Evolutionary conservation across 331 rosid genomes (phyloP).

Genomic region (Cydonia oblonga): DNA sequence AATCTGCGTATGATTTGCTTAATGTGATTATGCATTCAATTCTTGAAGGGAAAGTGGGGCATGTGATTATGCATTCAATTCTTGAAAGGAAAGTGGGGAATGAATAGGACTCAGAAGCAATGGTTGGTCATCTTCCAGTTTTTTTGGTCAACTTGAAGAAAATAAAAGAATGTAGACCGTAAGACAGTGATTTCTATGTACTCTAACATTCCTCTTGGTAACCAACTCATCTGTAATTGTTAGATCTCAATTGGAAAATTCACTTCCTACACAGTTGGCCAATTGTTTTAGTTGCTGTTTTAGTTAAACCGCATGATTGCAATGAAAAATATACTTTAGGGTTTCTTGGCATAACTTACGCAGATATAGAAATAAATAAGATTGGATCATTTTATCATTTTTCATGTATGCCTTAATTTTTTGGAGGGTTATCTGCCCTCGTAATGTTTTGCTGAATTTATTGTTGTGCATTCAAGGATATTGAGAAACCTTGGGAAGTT

Average conservation of each 20-base stretch:
- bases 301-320: background rate
- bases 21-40: background rate
- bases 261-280: background rate
- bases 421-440: background rate
- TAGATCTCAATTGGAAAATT: background rate
- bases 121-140: background rate
- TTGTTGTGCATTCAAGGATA: background rate
- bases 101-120: background rate
- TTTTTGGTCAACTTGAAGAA: too few relatives aligned
- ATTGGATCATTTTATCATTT: background rate
- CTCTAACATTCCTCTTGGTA: background rate
- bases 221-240: background rate
- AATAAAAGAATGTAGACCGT: background rate
- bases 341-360: background rate
- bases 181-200: background rate
- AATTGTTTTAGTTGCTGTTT: background rate
- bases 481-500: background rate
- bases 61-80: background rate
- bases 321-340: background rate
- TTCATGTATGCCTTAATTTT: too few relatives aligned
- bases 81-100: background rate
- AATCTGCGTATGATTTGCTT: background rate
- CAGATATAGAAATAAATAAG: background rate
- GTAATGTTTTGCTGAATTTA: background rate
- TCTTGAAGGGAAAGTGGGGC: background rate